Evolutionary conservation across 257 asterid species (phyloP).

Genomic region (Solanum chilense): DNA sequence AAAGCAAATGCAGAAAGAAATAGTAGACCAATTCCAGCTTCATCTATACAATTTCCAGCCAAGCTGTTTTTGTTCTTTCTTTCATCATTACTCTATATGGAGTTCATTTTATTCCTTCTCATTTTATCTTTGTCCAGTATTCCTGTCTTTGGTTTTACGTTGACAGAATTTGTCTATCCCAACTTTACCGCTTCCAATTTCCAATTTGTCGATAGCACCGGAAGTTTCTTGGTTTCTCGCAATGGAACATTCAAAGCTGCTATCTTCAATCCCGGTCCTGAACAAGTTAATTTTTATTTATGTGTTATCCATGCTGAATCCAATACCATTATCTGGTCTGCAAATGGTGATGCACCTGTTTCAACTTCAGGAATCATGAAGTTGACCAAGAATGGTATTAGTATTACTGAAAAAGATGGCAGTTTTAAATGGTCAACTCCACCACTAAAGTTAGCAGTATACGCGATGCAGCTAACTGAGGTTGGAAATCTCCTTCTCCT

Average conservation of each 20-base stretch:
- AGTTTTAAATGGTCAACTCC: constrained; percentile 54
- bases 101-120: constrained; percentile 16
- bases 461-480: constrained; percentile 34
- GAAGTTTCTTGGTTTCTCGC: constrained; percentile 45
- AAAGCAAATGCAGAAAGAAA: constrained; percentile 10
- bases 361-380: constrained; percentile 28
- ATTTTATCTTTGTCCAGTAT: neutral
- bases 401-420: constrained; percentile 21
- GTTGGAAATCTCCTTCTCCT: constrained; percentile 57
- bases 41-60: neutral
- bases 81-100: constrained; percentile 4
- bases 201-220: constrained; percentile 18
- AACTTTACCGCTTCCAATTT: constrained; percentile 41
- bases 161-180: constrained; percentile 33
- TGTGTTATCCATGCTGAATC: constrained; percentile 50
- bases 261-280: constrained; percentile 34
- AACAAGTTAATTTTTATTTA: constrained; percentile 28
- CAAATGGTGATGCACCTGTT: constrained; percentile 49
- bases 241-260: constrained; percentile 51
- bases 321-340: constrained; percentile 56
- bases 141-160: constrained; percentile 6
- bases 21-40: constrained; percentile 7
- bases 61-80: constrained; percentile 2
- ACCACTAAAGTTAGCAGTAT: constrained; percentile 4
- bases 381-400: constrained; percentile 31